These are phyloP conservation scores for Paecilomyces fulvus DNA, from an alignment of 2,329 filamentous ascomycete genomes.

Conservation along the genomic window DNA sequence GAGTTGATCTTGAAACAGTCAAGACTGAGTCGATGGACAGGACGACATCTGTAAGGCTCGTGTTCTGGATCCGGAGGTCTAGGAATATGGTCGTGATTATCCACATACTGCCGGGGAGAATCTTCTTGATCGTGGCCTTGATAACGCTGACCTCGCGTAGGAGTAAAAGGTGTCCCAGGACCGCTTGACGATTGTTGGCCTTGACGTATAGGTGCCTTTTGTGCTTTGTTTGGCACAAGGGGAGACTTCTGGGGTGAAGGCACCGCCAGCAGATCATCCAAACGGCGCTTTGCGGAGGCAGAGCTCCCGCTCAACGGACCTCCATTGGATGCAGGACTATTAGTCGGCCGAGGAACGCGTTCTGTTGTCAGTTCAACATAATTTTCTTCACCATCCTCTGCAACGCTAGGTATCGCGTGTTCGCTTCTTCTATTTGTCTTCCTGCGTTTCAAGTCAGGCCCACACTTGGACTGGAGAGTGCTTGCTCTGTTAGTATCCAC, in stretches of 20 bases:
- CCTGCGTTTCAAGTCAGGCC: constrained; percentile 25
- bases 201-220: neutral
- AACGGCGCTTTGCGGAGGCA: constrained; percentile 10
- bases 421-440: constrained; percentile 21
- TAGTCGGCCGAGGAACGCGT: neutral
- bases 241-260: constrained; percentile 15
- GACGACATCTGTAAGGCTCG: constrained; percentile 49
- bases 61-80: constrained; percentile 15
- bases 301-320: neutral
- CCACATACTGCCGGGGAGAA: neutral
- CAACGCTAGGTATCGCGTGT: constrained; percentile 36
- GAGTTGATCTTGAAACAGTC: constrained; percentile 81
- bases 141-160: neutral
- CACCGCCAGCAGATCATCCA: constrained; percentile 25
- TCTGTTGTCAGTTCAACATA: neutral
- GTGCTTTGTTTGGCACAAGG: constrained; percentile 5
- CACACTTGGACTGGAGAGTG: constrained; percentile 4
- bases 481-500: constrained; percentile 19
- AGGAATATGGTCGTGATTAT: neutral
- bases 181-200: neutral
- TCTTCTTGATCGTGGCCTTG: neutral
- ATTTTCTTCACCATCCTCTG: constrained; percentile 42
- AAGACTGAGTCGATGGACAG: constrained; percentile 49
- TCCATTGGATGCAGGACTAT: neutral
- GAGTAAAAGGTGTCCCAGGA: neutral